phyloP scores from a whole-genome alignment of 108 stramenopile species.

The Pseudonitzschia delicatissima region DNA sequence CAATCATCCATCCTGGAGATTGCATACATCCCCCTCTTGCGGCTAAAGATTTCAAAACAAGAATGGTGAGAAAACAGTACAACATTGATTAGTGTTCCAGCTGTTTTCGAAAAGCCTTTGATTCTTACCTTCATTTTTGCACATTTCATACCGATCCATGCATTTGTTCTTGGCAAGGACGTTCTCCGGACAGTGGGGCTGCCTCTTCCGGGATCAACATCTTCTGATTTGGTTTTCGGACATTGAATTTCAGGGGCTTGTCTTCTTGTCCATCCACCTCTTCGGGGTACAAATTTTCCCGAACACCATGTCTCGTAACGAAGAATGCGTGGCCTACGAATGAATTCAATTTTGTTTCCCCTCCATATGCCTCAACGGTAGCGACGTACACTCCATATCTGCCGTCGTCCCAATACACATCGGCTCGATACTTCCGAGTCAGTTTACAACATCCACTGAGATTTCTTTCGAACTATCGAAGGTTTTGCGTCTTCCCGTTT shows the following conservation, averaged over 20 bases:
- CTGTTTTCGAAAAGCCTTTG: background rate
- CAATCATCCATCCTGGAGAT: conserved; percentile 64
- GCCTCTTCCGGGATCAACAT: conserved; percentile 46
- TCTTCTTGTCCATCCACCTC: conserved; percentile 22
- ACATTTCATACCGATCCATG: conserved; percentile 49
- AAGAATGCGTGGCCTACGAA: conserved; percentile 49
- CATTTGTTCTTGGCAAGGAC: conserved; percentile 30
- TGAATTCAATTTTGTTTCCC: conserved; percentile 23
- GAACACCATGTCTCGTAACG: conserved; percentile 62
- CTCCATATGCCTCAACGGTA: conserved; percentile 33
- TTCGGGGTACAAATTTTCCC: conserved; percentile 43
- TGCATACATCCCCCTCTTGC: conserved; percentile 36
- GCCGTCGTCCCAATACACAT: conserved; percentile 63
- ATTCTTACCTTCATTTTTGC: conserved; percentile 15
- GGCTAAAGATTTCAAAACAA: no score
- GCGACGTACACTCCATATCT: conserved; percentile 38
- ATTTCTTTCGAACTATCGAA: background rate
- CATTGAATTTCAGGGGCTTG: conserved; percentile 18
- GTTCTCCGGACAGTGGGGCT: conserved; percentile 24
- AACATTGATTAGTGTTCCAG: background rate
- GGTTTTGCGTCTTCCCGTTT: background rate
- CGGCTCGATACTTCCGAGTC: conserved; percentile 37
- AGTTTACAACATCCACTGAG: background rate
- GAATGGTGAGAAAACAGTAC: no score
- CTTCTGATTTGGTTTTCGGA: conserved; percentile 23